Evolutionary conservation across 129 eudicot genomes (phyloP).

Genomic region (Rutidosis leptorrhynchoides): DNA sequence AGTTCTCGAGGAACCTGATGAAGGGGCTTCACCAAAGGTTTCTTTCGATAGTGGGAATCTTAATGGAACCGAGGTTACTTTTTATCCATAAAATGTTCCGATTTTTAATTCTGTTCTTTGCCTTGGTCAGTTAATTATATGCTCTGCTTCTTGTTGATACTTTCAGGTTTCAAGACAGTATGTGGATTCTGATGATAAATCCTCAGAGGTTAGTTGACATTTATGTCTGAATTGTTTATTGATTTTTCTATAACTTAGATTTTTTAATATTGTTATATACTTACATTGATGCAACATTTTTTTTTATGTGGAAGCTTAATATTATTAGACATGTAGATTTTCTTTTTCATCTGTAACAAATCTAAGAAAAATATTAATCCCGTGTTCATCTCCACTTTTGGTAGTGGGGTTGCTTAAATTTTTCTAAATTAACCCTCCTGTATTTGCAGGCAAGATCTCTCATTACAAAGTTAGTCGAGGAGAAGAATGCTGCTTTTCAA

Average conservation of each 20-base stretch:
- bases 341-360: background rate
- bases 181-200: conserved; percentile 52
- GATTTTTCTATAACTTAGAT: background rate
- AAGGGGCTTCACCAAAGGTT: conserved; percentile 48
- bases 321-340: too few species aligned
- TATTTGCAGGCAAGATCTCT: conserved; percentile 62
- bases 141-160: conserved; percentile 19
- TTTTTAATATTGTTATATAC: too few species aligned
- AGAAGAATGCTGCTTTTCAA: conserved; percentile 66
- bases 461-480: conserved; percentile 62
- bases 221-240: background rate
- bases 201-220: conserved; percentile 46
- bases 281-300: too few species aligned
- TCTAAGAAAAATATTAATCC: background rate
- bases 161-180: conserved; percentile 42
- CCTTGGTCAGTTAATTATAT: background rate
- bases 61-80: conserved; percentile 43
- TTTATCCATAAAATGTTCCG: background rate
- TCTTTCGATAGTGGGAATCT: conserved; percentile 41
- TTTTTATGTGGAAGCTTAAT: too few species aligned
- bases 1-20: conserved; percentile 56
- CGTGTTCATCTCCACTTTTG: background rate
- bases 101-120: background rate
- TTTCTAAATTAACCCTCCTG: conserved; percentile 5
- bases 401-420: conserved; percentile 9